A percentile compares a stretch with the other conserved stretches of the same genome.
Evolutionary conservation across 345 rosid genomes (phyloP).

Genomic region (Moricandia moricandioides): DNA sequence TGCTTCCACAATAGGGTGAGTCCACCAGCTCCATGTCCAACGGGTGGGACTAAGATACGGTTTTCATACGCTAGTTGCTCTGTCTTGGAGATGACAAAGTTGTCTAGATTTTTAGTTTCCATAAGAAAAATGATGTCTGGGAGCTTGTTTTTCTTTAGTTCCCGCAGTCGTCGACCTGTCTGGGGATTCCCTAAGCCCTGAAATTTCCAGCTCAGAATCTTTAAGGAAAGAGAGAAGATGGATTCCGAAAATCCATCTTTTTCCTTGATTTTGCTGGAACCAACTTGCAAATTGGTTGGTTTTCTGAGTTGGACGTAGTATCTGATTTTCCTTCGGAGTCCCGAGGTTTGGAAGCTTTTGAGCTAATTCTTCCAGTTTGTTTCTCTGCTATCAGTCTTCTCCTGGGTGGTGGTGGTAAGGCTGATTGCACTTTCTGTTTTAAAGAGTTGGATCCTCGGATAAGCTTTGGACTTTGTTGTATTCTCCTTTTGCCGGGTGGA

Average conservation of each 20-base stretch:
- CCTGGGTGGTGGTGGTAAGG: too few relatives aligned
- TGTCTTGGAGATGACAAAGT: background rate
- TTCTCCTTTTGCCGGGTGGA: too few relatives aligned
- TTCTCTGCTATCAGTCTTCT: too few relatives aligned
- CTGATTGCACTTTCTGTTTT: too few relatives aligned
- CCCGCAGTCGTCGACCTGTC: background rate
- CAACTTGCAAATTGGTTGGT: background rate
- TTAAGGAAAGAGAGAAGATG: background rate
- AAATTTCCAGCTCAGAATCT: background rate
- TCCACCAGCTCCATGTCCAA: background rate
- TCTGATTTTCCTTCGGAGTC: too few relatives aligned
- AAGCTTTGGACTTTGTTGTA: too few relatives aligned
- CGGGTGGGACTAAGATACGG: background rate
- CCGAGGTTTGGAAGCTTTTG: too few relatives aligned
- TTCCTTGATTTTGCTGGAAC: background rate
- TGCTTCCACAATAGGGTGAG: background rate
- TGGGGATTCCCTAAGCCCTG: background rate
- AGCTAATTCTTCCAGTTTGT: too few relatives aligned
- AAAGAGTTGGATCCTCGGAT: too few relatives aligned
- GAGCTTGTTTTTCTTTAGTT: background rate
- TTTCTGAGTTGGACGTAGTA: too few relatives aligned
- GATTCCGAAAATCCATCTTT: background rate
- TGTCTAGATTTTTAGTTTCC: background rate
- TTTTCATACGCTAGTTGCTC: background rate
- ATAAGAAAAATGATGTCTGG: background rate